Evolutionary conservation across 768 basidiomycete species (phyloP), one percentile per base, ranked within the genome.

Genomic region (Suillus brevipes): DNA sequence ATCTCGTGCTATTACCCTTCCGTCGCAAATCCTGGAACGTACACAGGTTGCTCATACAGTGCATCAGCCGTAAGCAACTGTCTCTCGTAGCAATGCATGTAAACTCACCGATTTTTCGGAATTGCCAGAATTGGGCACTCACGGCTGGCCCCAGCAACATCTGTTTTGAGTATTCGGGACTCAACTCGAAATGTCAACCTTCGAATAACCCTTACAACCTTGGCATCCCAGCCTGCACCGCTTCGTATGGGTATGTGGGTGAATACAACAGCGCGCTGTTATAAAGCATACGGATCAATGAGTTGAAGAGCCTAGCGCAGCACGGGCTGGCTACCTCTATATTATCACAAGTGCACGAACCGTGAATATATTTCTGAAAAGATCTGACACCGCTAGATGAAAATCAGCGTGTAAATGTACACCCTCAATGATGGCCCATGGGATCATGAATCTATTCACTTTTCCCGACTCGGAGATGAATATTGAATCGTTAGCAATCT

Each of bases 121-220:
- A 23, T 42, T 59, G 4, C 6, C 25, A 59, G 58, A 6, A 13
- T 40, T 59, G 58, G 58, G 25, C 38, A 42, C 40, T 59, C 7
- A 7, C 9, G 20, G 5, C 25, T 20, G 58, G 58, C 18, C 25
- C 40, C 58, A 59, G 58, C 6, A 5, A 59, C 12, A 42, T 40
- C 25, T 59, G 58, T 42, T 18, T 20, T 10, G 2, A 16, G 5
- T 42, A 59, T 28, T 2, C 58, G 38, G 58, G 58, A 31, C 5
- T 28, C 28, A 40, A 40, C 38, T 40, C 38, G 5, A 40, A 59
- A 38, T 28, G 38, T 28, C 1, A 28, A 28, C 38, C 38, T 12
- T 4, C 4, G 28, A 40, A 59, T 40, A 4, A 59, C 38, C 57
- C 57, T 59, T 59, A 59, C 57, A 59, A 59, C 58, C 25, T 59